phyloP scores from a whole-genome alignment of 2,329 filamentous ascomycete species.

The Cladosporium sp. region DNA sequence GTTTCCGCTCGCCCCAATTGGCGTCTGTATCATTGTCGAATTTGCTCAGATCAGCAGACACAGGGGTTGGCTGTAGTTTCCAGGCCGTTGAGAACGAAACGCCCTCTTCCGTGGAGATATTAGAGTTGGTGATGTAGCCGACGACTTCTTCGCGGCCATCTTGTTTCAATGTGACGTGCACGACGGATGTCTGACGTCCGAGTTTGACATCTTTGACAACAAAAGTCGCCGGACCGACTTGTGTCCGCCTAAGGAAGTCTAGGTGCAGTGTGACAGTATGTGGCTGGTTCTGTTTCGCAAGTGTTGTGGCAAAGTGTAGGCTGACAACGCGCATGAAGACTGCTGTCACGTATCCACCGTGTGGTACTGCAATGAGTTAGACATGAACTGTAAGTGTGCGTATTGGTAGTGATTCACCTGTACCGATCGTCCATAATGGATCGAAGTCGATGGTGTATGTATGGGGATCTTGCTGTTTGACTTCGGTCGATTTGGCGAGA shows the following conservation, averaged over 20 bases:
- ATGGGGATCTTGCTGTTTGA: slow-evolving; percentile 50
- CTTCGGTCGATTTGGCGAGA: slow-evolving; percentile 40
- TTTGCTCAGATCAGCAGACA: slow-evolving; percentile 39
- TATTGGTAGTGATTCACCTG: slow-evolving; percentile 41
- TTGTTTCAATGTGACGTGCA: slow-evolving; percentile 60
- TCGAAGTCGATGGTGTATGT: slow-evolving; percentile 55
- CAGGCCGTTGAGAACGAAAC: slow-evolving; percentile 54
- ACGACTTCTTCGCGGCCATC: slow-evolving; percentile 54
- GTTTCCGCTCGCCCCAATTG: slow-evolving; percentile 43
- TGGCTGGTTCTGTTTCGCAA: slow-evolving; percentile 56
- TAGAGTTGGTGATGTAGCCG: slow-evolving; percentile 62
- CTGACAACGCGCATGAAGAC: slow-evolving; percentile 57
- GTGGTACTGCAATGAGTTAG: slow-evolving; percentile 52
- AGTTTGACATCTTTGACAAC: slow-evolving; percentile 61
- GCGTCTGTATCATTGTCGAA: slow-evolving; percentile 42
- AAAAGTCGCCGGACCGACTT: slow-evolving; percentile 54
- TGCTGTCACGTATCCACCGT: slow-evolving; percentile 66
- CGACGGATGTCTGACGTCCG: slow-evolving; percentile 58
- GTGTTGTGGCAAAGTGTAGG: slow-evolving; percentile 56
- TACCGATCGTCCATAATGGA: slow-evolving; percentile 62
- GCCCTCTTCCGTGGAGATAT: slow-evolving; percentile 57
- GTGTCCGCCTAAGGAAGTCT: slow-evolving; percentile 62
- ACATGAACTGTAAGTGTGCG: not conserved
- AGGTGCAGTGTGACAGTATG: slow-evolving; percentile 62
- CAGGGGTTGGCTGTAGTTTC: slow-evolving; percentile 44